Evolutionary conservation across 306 rosid species (phyloP).

Genomic region (Pueraria montana): DNA sequence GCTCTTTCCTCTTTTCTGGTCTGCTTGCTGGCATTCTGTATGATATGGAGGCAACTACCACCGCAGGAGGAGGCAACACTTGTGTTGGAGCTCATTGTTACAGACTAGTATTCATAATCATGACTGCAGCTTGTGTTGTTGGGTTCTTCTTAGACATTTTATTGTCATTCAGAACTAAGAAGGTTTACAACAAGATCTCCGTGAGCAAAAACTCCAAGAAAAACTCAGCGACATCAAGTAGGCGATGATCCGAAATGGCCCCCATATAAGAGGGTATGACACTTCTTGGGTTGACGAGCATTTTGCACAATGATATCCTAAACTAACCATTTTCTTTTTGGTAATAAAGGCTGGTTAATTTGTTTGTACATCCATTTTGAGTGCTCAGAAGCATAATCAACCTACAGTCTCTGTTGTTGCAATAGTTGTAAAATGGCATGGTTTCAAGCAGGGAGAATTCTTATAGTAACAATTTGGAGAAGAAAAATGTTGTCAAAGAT

Average conservation of each 20-base stretch:
- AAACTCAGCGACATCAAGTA: constrained; percentile 1
- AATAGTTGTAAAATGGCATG: not conserved
- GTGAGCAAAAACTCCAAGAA: constrained; percentile 64
- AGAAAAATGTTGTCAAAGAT: not conserved
- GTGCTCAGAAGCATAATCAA: not conserved
- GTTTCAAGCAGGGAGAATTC: not conserved
- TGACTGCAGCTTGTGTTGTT: constrained; percentile 75
- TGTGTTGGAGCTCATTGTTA: constrained; percentile 91
- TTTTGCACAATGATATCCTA: constrained; percentile 51
- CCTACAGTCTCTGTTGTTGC: not conserved
- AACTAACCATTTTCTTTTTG: not conserved
- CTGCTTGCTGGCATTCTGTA: constrained; percentile 85
- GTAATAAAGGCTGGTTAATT: not conserved
- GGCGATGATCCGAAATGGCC: constrained; percentile 1
- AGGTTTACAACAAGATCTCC: constrained; percentile 68
- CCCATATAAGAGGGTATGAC: not conserved
- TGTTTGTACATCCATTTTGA: not conserved
- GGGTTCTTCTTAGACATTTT: constrained; percentile 83
- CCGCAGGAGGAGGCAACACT: constrained; percentile 82
- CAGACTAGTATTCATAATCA: constrained; percentile 72
- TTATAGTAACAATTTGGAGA: not conserved
- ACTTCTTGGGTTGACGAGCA: constrained; percentile 37
- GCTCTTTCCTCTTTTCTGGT: constrained; percentile 95
- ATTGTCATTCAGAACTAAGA: constrained; percentile 69
- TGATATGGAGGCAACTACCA: constrained; percentile 84